These are phyloP conservation scores for Polytrichum formosum DNA, from an alignment of 225 moss, liverwort and hornwort species.

Conservation along the genomic window DNA sequence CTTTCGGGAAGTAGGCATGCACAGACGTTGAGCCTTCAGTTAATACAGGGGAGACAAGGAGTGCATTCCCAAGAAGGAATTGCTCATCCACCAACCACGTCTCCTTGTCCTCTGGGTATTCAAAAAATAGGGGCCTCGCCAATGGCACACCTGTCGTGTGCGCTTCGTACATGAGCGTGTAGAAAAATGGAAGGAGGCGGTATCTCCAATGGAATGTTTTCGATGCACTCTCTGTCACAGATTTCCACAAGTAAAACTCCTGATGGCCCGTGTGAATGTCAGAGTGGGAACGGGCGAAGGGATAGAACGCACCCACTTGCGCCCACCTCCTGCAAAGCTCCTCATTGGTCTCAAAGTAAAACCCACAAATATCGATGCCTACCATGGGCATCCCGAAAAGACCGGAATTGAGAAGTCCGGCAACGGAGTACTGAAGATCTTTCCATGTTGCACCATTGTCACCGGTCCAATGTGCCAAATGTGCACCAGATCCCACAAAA, in stretches of 20 bases:
- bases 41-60: slow-evolving; percentile 71
- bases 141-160: slow-evolving; percentile 45
- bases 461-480: slow-evolving; percentile 74
- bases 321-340: slow-evolving; percentile 83
- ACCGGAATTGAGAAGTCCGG: slow-evolving; percentile 51
- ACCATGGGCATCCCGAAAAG: slow-evolving; percentile 64
- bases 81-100: slow-evolving; percentile 47
- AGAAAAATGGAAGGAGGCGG: slow-evolving; percentile 65
- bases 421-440: slow-evolving; percentile 46
- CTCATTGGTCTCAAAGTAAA: slow-evolving; percentile 35
- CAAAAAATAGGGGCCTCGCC: slow-evolving; percentile 72
- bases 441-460: slow-evolving; percentile 65
- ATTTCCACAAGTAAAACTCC: slow-evolving; percentile 76
- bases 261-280: slow-evolving; percentile 34
- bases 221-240: slow-evolving; percentile 41
- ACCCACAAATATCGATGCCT: slow-evolving; percentile 76
- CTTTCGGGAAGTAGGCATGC: slow-evolving; percentile 60
- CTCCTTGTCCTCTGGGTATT: slow-evolving; percentile 45
- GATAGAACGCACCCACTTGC: slow-evolving; percentile 80
- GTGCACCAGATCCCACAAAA: slow-evolving; percentile 53
- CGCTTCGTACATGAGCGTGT: slow-evolving; percentile 60
- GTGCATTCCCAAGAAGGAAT: slow-evolving; percentile 54
- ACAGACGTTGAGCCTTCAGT: slow-evolving; percentile 35
- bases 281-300: slow-evolving; percentile 69
- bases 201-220: slow-evolving; percentile 56